phyloP scores from a whole-genome alignment of 1,139 yeast genomes.

The Scheffersomyces insectosa region DNA sequence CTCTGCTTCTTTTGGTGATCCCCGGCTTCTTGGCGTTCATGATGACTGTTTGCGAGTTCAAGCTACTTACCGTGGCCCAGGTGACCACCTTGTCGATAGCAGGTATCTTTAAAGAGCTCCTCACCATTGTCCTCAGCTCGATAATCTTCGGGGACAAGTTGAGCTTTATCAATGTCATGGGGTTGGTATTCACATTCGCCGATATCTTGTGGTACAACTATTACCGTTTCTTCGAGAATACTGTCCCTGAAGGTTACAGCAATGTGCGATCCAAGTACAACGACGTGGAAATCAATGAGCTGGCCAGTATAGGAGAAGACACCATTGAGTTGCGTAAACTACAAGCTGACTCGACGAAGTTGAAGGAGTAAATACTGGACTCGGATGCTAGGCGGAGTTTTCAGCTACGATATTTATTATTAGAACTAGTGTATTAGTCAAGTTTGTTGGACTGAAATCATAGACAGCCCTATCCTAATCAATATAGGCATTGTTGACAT shows the following conservation, averaged over 20 bases:
- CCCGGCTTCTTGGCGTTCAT: slow-evolving; percentile 89
- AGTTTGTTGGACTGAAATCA: no score
- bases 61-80: slow-evolving; percentile 76
- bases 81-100: slow-evolving; percentile 86
- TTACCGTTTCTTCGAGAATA: slow-evolving; percentile 45
- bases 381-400: no score
- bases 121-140: slow-evolving; percentile 74
- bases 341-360: no score
- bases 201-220: slow-evolving; percentile 84
- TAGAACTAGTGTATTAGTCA: no score
- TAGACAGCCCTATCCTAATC: no score
- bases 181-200: slow-evolving; percentile 69
- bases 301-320: not conserved
- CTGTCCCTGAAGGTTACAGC: slow-evolving; percentile 7
- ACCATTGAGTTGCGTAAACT: slow-evolving; percentile 1
- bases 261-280: slow-evolving; percentile 3
- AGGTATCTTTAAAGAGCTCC: slow-evolving; percentile 87
- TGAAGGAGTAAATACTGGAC: no score
- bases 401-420: no score
- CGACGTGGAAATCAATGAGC: not conserved
- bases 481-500: no score
- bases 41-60: slow-evolving; percentile 89
- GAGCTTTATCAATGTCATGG: slow-evolving; percentile 67
- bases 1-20: slow-evolving; percentile 59
- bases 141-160: slow-evolving; percentile 74